A percentile compares a stretch with the other conserved stretches of the same genome.
These are phyloP conservation scores for Ascochyta clinopodiicola DNA, from an alignment of 2,329 filamentous ascomycete species.

Conservation along the genomic window DNA sequence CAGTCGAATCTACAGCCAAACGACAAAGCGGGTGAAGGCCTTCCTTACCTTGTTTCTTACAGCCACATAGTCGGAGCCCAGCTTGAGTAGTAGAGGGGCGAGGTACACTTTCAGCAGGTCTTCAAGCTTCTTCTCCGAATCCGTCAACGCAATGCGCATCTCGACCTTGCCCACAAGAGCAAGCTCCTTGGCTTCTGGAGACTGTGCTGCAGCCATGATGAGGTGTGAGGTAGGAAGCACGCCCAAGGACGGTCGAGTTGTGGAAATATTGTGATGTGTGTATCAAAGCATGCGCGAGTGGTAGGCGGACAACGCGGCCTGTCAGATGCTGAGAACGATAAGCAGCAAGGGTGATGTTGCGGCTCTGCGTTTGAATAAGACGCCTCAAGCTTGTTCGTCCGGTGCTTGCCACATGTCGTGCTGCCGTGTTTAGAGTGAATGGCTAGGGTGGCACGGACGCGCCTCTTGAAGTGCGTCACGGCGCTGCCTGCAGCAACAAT, in stretches of 20 bases:
- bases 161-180: constrained; percentile 85
- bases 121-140: constrained; percentile 83
- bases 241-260: constrained; percentile 1
- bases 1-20: background rate
- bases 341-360: constrained; percentile 12
- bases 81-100: constrained; percentile 81
- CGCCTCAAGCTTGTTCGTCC: constrained; percentile 24
- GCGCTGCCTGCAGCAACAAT: constrained; percentile 32
- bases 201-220: constrained; percentile 42
- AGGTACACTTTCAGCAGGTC: constrained; percentile 79
- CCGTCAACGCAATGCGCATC: constrained; percentile 80
- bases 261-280: constrained; percentile 5
- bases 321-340: constrained; percentile 17
- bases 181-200: constrained; percentile 73
- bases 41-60: constrained; percentile 76
- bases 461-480: constrained; percentile 13
- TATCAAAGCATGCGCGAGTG: constrained; percentile 27
- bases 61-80: constrained; percentile 77
- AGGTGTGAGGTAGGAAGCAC: constrained; percentile 7
- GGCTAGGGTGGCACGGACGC: constrained; percentile 29
- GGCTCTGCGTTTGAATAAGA: constrained; percentile 16
- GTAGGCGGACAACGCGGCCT: constrained; percentile 27
- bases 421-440: constrained; percentile 23
- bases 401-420: constrained; percentile 32
- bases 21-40: background rate